Conservation (phyloP, 306 rosid species). For the Glycine soja region DNA sequence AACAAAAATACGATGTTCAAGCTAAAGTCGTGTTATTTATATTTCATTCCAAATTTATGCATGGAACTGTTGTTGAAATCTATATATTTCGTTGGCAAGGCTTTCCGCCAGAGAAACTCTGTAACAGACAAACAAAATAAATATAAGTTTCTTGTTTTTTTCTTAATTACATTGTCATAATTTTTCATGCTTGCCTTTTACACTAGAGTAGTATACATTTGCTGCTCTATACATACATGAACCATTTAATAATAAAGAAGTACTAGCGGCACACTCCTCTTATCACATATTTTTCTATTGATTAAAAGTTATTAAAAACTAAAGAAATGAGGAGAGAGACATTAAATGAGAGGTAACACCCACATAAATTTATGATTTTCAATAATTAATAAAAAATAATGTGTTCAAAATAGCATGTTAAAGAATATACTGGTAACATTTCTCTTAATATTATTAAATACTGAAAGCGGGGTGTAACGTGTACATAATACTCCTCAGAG, state of each 20-base stretch:
- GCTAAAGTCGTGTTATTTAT: neutral
- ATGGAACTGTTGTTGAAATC: no score
- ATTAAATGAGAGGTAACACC: no score
- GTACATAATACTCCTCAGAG: neutral
- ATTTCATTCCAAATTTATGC: no score
- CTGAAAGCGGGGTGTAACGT: neutral
- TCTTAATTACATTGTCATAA: neutral
- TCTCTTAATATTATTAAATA: neutral
- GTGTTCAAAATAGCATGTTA: no score
- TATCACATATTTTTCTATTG: no score
- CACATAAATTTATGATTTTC: no score
- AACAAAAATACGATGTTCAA: neutral
- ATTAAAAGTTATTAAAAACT: no score
- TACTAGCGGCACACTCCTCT: no score
- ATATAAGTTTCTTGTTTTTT: neutral
- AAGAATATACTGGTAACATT: no score
- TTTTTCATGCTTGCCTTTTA: neutral
- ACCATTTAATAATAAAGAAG: no score
- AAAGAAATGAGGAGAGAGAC: no score
- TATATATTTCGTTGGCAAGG: neutral
- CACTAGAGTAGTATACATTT: neutral
- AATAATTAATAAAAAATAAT: no score
- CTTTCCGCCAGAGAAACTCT: neutral
- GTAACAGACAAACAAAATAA: neutral
- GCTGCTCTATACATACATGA: neutral